Evolutionary conservation across 2,329 filamentous ascomycete species (phyloP).

Genomic region (Fusarium sp.): DNA sequence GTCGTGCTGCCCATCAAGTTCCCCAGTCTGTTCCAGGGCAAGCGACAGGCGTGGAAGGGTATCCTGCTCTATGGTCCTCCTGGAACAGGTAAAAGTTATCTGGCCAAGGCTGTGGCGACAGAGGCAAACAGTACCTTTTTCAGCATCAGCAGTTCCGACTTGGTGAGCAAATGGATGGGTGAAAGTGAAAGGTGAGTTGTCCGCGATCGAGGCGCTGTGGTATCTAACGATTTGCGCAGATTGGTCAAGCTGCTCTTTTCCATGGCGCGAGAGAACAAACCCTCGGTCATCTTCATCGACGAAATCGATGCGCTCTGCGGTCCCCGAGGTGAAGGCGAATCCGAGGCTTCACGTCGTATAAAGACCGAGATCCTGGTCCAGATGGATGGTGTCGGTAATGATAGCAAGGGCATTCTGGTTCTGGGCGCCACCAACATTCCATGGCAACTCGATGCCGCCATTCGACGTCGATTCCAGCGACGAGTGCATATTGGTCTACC

Average conservation of each 20-base stretch:
- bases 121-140: conserved; percentile 99
- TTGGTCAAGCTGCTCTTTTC: conserved; percentile 96
- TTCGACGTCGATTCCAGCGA: conserved; percentile 93
- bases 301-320: conserved; percentile 97
- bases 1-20: conserved; percentile 99
- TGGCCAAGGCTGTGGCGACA: conserved; percentile 96
- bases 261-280: conserved; percentile 98
- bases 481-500: conserved; percentile 95
- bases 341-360: conserved; percentile 95
- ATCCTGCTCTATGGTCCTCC: conserved; percentile 96
- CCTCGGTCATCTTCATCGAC: conserved; percentile 98
- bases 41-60: conserved; percentile 97
- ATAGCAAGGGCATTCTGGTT: conserved; percentile 92
- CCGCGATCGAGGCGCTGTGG: background rate
- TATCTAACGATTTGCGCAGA: conserved; percentile 58
- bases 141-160: conserved; percentile 94
- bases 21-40: conserved; percentile 93
- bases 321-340: conserved; percentile 92
- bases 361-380: conserved; percentile 98
- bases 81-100: conserved; percentile 96
- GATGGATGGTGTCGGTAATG: conserved; percentile 98
- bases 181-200: conserved; percentile 86
- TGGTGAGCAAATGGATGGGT: conserved; percentile 99
- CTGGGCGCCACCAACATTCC: conserved; percentile 98
- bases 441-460: conserved; percentile 97